Conservation (phyloP, 345 rosid genomes). For the Hibiscus trionum region DNA sequence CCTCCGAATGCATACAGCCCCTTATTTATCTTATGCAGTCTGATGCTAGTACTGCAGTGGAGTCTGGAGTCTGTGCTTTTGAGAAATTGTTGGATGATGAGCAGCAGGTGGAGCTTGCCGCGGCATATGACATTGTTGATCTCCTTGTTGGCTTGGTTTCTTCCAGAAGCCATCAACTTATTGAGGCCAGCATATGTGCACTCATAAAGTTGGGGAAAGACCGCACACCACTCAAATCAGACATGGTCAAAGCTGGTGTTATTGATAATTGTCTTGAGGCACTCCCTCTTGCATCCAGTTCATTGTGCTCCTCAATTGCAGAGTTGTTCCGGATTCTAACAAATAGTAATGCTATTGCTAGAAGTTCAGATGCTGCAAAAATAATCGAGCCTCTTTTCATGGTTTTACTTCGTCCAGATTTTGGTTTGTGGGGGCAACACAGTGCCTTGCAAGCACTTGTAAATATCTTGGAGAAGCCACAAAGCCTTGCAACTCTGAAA, state of each 20-base stretch:
- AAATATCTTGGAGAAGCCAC: conserved; percentile 85
- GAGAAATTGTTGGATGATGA: conserved; percentile 69
- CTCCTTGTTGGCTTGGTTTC: conserved; percentile 64
- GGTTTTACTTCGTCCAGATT: conserved; percentile 71
- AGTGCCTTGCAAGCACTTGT: conserved; percentile 85
- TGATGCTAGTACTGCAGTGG: conserved; percentile 35
- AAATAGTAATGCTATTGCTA: conserved; percentile 73
- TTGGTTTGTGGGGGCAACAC: conserved; percentile 82
- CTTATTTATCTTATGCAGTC: conserved; percentile 60
- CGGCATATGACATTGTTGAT: conserved; percentile 42
- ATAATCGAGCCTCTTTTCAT: conserved; percentile 79
- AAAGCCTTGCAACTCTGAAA: conserved; percentile 61
- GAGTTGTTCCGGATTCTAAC: conserved; percentile 83
- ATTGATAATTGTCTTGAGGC: conserved; percentile 65
- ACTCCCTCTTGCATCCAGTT: conserved; percentile 61
- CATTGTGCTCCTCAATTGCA: conserved; percentile 64
- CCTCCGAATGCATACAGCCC: conserved; percentile 55
- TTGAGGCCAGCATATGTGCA: conserved; percentile 65
- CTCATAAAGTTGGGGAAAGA: conserved; percentile 87
- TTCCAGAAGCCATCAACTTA: conserved; percentile 50
- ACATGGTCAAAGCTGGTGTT: conserved; percentile 78
- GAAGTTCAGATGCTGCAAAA: conserved; percentile 68
- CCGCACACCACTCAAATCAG: conserved; percentile 58
- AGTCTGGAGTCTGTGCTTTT: conserved; percentile 66
- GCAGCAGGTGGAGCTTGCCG: conserved; percentile 57